Conservation (phyloP, 495 filamentous ascomycete genomes). For the Aspergillus panamensis region DNA sequence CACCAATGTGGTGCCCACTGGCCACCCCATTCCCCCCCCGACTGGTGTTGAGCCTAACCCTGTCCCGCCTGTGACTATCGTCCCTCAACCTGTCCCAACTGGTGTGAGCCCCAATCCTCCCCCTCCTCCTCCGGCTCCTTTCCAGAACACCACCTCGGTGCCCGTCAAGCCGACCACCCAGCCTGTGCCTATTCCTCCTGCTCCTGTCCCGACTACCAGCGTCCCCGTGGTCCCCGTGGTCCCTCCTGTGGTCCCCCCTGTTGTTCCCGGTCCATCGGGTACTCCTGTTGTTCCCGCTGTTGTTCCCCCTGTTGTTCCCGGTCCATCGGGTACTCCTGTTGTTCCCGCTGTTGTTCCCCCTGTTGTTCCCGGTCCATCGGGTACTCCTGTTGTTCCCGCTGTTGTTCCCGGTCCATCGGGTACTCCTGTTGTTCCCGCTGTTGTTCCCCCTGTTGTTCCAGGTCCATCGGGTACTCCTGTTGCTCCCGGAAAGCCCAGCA, state of each 20-base stretch:
- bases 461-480: conserved; percentile 11
- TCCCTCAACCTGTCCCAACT: conserved; percentile 5
- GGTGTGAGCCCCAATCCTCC: too few species aligned
- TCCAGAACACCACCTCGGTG: conserved; percentile 26
- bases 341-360: conserved; percentile 6
- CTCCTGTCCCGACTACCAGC: background rate
- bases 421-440: conserved; percentile 7
- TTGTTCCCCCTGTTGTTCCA: conserved; percentile 6
- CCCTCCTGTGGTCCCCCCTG: conserved; percentile 6
- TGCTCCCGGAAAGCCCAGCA: background rate
- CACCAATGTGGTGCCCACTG: background rate
- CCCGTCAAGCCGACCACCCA: conserved; percentile 7
- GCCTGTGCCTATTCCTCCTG: conserved; percentile 21
- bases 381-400: conserved; percentile 4
- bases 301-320: conserved; percentile 1
- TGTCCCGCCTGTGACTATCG: background rate
- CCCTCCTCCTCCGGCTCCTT: conserved; percentile 20
- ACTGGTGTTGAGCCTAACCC: background rate
- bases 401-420: conserved; percentile 4
- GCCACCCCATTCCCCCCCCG: background rate
- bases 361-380: conserved; percentile 2
- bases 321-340: conserved; percentile 1
- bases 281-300: conserved; percentile 11
- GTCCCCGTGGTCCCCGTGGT: conserved; percentile 9
- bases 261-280: conserved; percentile 3